Base-by-base conservation (phyloP, 495 filamentous ascomycete species). In the Hyaloscypha hepaticicola region DNA sequence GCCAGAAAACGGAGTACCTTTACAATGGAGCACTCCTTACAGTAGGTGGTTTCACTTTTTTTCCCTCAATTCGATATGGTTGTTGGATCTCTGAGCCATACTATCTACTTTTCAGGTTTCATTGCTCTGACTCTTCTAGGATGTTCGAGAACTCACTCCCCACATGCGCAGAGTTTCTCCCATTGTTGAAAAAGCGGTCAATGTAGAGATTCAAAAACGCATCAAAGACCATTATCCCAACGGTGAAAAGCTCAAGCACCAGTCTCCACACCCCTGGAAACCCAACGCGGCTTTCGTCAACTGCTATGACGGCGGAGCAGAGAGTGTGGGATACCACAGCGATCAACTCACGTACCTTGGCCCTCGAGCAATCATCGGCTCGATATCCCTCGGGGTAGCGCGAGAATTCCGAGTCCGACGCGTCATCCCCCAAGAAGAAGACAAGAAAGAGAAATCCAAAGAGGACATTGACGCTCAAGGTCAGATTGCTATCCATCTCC, bases 341-440 rank as follows among this genome's bases (percentile, higher is more conserved):
- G 95, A 99, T 68, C 90, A 97, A 64, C 77, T 96, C 11, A 98
- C 95, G 3, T 99, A 97, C 75, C 81, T 98, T 5, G 95, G 95
- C 0, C 95, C 95, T 0, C 84, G 87, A 56, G 83, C 95, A 19
- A 78, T 95, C 5, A 99, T 99, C 60, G 95, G 93, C 5, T 95
- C 91, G 49, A 75, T 99, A 2, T 96, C 90, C 64, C 80, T 99
- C 3, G 95, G 95, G 6, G 95, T 97, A 3, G 85, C 90, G 26
- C 79, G 95, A 26, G 93, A 97, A 77, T 98, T 99, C 72, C 88
- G 95, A 24, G 87, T 99, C 1, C 84, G 93, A 3, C 81, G 87
- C 27, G 82, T 94, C 28, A 74, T 91, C 19, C 82, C 89, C 9
- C 82, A 79, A 60, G 83, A 86, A 72, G 25, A 64, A 7, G 64